These are phyloP conservation scores for Populus hybrid DNA, from an alignment of 441 rosid species.

Conservation along the genomic window DNA sequence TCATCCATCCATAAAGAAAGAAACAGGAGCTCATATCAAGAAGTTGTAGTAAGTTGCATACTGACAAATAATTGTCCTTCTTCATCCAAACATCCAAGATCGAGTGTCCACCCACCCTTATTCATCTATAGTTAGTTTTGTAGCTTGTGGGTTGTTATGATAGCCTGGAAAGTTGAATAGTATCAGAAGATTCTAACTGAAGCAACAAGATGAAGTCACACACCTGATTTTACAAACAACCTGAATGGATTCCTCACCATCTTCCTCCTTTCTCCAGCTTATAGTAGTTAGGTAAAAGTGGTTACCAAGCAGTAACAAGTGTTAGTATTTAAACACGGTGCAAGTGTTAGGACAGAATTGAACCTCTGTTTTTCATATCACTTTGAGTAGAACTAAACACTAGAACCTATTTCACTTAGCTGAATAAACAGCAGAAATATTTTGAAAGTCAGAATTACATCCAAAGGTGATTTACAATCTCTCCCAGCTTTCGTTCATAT, in stretches of 20 bases:
- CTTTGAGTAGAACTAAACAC: neutral
- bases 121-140: slow-evolving; percentile 35
- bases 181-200: neutral
- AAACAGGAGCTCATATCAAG: too few relatives aligned
- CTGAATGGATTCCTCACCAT: neutral
- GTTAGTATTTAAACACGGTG: neutral
- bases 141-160: slow-evolving; percentile 42
- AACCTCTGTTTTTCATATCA: neutral
- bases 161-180: slow-evolving; percentile 32
- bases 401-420: neutral
- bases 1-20: too few relatives aligned
- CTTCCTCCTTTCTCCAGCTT: neutral
- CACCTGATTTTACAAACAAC: neutral
- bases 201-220: neutral
- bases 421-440: neutral
- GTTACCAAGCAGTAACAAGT: neutral
- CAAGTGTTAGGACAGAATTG: neutral
- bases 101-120: slow-evolving; percentile 46
- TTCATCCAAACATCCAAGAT: slow-evolving; percentile 68
- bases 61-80: slow-evolving; percentile 64
- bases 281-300: neutral
- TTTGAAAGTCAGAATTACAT: neutral
- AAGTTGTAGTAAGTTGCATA: slow-evolving; percentile 53
- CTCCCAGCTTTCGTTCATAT: neutral
- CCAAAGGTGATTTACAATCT: neutral